Conservation (phyloP, 2,329 filamentous ascomycete species). For the Penicillium thymicola region DNA sequence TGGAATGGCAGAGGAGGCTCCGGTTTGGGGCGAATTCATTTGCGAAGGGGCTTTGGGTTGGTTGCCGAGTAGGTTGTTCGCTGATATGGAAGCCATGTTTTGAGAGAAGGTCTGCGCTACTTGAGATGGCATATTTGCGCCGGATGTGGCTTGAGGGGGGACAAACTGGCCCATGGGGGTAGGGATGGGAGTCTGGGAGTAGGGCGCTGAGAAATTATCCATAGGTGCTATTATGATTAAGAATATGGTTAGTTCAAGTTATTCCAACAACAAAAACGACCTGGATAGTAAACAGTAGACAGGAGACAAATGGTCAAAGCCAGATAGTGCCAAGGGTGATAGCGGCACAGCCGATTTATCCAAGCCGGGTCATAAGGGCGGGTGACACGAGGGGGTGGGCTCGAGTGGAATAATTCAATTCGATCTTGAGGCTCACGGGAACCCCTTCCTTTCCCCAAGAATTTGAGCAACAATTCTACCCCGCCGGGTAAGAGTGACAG, state of each 20-base stretch:
- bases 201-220: conserved; percentile 36
- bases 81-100: conserved; percentile 37
- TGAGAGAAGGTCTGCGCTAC: conserved; percentile 33
- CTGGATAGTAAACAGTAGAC: not conserved
- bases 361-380: conserved; percentile 1
- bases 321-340: conserved; percentile 8
- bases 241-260: conserved; percentile 16
- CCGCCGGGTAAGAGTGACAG: conserved; percentile 7
- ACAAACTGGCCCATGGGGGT: conserved; percentile 30
- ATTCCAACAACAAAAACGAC: conserved; percentile 3
- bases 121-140: conserved; percentile 30
- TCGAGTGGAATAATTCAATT: not conserved
- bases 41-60: conserved; percentile 26
- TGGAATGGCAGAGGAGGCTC: conserved; percentile 3
- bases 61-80: conserved; percentile 32
- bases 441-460: not conserved
- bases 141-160: conserved; percentile 27
- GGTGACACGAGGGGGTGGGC: not conserved
- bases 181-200: conserved; percentile 33
- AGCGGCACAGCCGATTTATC: conserved; percentile 3
- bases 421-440: conserved; percentile 5
- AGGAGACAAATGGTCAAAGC: conserved; percentile 5
- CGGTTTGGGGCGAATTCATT: conserved; percentile 17
- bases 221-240: conserved; percentile 27
- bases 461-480: conserved; percentile 1